phyloP scores from a whole-genome alignment of 129 eudicot genomes.

The Flaveria brownii region DNA sequence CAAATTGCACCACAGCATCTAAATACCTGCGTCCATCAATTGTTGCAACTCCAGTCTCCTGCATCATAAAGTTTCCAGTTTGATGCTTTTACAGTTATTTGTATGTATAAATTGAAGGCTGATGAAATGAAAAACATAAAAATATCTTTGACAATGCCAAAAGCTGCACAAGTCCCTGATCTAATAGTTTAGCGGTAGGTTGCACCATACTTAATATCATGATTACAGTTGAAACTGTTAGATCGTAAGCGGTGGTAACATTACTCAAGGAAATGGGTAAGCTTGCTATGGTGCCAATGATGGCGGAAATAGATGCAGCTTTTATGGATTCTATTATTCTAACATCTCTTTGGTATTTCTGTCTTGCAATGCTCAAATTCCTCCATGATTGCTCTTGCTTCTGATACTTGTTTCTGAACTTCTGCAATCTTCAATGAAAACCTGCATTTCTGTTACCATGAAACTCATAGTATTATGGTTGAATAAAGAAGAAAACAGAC shows the following conservation, averaged over 20 bases:
- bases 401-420: constrained; percentile 31
- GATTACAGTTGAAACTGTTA: constrained; percentile 57
- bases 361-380: constrained; percentile 34
- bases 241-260: constrained; percentile 35
- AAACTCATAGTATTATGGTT: neutral
- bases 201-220: constrained; percentile 69
- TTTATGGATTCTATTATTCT: constrained; percentile 56
- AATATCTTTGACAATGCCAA: constrained; percentile 84
- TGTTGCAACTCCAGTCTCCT: constrained; percentile 58
- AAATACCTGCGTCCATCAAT: constrained; percentile 52
- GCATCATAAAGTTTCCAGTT: constrained; percentile 21
- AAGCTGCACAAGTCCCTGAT: constrained; percentile 57
- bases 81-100: neutral
- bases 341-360: constrained; percentile 52
- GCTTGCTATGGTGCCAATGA: constrained; percentile 70
- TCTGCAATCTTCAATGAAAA: constrained; percentile 61
- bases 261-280: constrained; percentile 58
- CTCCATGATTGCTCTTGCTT: constrained; percentile 32
- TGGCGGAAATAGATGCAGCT: constrained; percentile 73
- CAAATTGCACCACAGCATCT: constrained; percentile 63
- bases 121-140: neutral
- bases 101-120: neutral
- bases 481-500: constrained; percentile 33
- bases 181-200: constrained; percentile 83
- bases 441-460: constrained; percentile 12